Base-by-base conservation (phyloP, 345 rosid species). In the Litchi chinensis region DNA sequence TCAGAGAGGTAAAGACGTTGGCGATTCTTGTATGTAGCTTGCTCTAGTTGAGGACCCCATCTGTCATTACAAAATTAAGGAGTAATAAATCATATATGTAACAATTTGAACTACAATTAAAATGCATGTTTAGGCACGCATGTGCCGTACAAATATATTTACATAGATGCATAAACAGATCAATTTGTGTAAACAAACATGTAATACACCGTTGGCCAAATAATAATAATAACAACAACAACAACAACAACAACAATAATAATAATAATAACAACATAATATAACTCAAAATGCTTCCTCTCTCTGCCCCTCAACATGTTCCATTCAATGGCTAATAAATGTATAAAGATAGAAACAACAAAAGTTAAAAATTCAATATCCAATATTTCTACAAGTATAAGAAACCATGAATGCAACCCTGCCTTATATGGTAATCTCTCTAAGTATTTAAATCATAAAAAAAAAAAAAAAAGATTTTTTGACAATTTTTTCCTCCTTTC, bases 1-100 rank as follows among this genome's bases (percentile, higher is more conserved):
- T 90, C 92, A 26, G 91, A 90, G 41, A 89, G 91, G 80, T 90
- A 90, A 54, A 90, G 88, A 65, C 92, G 94, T 80, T 90, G 94
- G 26, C 91, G 89, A 74, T 79, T 87, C 87, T 88, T 89, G 86
- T 89, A 91, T 19, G 91, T 88, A 43, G 95, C 86, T 87, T 87
- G 89, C 62, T 91, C 95, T 18, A 91, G 90, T 82, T 87, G 91
- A 7, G 91, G 91, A 64, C 93, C 95, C 95, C 95, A 89, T 69
- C 95, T 91, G 70, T 66, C 11, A 77, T 50, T 10, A 73, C 48
- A 70, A 80, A 73, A 65, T 5, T 39, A 46, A 41, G 43, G 5
- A 64, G 32, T n/a, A 57, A 28, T 64, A 46, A 48, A 44, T 10
- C 28, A 75, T 64, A 44, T 43, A 19, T 70, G 5, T 11, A 26